Evolutionary conservation across 495 filamentous ascomycete species (phyloP), one percentile per base, ranked within the genome.

Genomic region (Penicillium parvum): DNA sequence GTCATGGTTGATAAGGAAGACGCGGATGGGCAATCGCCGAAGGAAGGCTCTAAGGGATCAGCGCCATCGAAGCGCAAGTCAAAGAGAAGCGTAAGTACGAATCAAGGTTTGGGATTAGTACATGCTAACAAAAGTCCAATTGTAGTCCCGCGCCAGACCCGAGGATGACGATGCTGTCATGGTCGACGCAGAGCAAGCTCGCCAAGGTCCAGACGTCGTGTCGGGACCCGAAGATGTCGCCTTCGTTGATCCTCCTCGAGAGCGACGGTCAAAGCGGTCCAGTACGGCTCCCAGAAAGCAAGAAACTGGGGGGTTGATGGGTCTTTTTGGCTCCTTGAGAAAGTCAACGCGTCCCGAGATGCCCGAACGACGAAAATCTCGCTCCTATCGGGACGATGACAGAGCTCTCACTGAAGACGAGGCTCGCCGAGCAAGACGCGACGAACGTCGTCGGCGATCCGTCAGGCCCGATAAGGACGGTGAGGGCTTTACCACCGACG

Each of bases 221-320:
- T 68, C 65, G 22, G 70, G 72, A 2, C 66, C 71, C 6, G 74
- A 88, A 84, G 79, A 84, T 80, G 23, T 77, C 82, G 54, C 88
- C 74, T 55, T 73, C 84, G 55, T 95, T 74, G 94, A 84, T 78
- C 62, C 76, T 72, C 61, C 78, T 77, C 55, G 70, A 83, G 49
- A 95, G 83, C 63, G 68, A 18, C 66, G 72, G 6, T 37, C 64
- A 14, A 73, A 72, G 32, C 72, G 69, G 16, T 56, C 70, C 4
- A 65, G 50, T 27, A 67, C 72, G n/a, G 58, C 50, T 14, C 47
- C 70, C 3, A 76, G 68, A 44, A 74, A 70, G 29, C 68, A 64
- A 29, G 70, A 74, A 42, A 46, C 52, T n/a, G 56, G 63, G 21
- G 72, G 71, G 23, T 41, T 75, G 3, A 73, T 74, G 67, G 73